Evolutionary conservation across 2,329 filamentous ascomycete genomes (phyloP).

Genomic region (Coniochaeta prunicola): DNA sequence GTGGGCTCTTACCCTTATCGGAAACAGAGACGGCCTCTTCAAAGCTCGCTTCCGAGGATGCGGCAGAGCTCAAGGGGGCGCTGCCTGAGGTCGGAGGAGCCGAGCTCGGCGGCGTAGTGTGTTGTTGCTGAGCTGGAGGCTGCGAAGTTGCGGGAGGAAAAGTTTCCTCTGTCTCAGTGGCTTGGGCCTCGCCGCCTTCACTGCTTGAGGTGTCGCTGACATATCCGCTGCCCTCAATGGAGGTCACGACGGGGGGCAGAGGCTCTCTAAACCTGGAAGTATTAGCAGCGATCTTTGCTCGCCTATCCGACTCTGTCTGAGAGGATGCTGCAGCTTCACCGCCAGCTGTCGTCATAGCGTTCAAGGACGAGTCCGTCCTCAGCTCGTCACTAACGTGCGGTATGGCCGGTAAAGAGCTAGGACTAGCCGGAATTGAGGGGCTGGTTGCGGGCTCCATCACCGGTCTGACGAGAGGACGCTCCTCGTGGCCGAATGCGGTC

Average conservation of each 20-base stretch:
- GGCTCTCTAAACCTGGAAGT: constrained; percentile 55
- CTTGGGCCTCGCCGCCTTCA: background rate
- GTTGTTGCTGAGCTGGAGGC: background rate
- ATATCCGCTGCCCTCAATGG: constrained; percentile 59
- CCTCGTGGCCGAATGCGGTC: constrained; percentile 43
- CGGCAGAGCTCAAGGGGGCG: background rate
- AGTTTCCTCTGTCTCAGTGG: background rate
- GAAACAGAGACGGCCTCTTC: background rate
- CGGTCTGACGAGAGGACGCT: constrained; percentile 52
- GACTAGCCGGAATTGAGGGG: constrained; percentile 15
- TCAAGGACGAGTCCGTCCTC: background rate
- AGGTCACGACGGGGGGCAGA: constrained; percentile 63
- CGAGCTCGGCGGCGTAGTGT: background rate
- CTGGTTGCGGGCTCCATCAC: background rate
- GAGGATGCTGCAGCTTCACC: background rate
- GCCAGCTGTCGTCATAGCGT: background rate
- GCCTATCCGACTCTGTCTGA: constrained; percentile 37
- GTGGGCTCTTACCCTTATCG: background rate
- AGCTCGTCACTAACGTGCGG: constrained; percentile 2
- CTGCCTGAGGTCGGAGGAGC: background rate
- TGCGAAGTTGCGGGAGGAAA: background rate
- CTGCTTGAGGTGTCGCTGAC: constrained; percentile 46
- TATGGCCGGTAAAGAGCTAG: constrained; percentile 13
- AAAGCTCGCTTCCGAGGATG: background rate
- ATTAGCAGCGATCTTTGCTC: constrained; percentile 45